Evolutionary conservation across 371 early-diverging fungal species (phyloP), one percentile per base, ranked within the genome.

Genomic region (Neoconidiobolus thromboides): DNA sequence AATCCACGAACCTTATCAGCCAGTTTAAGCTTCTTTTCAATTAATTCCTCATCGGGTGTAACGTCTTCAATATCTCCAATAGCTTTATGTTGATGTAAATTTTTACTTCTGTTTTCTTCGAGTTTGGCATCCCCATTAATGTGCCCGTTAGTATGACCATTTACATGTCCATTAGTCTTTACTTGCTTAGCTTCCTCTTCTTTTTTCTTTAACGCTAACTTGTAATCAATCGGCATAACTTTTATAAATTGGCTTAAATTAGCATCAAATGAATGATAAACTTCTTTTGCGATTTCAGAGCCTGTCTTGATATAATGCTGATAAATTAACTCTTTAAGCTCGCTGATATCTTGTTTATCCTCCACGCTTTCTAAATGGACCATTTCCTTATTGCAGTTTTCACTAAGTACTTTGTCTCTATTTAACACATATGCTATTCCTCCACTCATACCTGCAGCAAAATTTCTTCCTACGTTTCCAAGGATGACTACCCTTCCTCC

Each of bases 381-480:
- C 80, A 93, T 86, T 73, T 94, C 94, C 69, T 67, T 75, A 67
- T 96, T 96, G 75, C 86, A 85, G 60, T 78, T 77, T 51, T 62
- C 61, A 57, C 64, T 65, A 68, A 89, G 85, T 60, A 72, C 73
- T 44, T 70, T 75, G 7, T 76, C 71, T 10, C 60, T 50, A 64
- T 86, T 83, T 48, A 87, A 71, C 10, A 93, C 79, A 63, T 92
- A 93, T 12, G 94, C 91, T 62, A 91, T 81, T 65, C 94, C 94
- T 44, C 94, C 94, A 60, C 81, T 80, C 94, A 93, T 93, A 63
- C 94, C 85, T 1, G 86, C 92, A n/a, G 91, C 94, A 75, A 93
- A 91, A 76, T 93, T 93, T 64, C 89, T 81, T 5, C 94, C 94
- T 10, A 85, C 84, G 43, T 64, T 60, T 57, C 92, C 94, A 1